Evolutionary conservation across 2,329 filamentous ascomycete species (phyloP).

Genomic region (Plectosphaerella sp.): DNA sequence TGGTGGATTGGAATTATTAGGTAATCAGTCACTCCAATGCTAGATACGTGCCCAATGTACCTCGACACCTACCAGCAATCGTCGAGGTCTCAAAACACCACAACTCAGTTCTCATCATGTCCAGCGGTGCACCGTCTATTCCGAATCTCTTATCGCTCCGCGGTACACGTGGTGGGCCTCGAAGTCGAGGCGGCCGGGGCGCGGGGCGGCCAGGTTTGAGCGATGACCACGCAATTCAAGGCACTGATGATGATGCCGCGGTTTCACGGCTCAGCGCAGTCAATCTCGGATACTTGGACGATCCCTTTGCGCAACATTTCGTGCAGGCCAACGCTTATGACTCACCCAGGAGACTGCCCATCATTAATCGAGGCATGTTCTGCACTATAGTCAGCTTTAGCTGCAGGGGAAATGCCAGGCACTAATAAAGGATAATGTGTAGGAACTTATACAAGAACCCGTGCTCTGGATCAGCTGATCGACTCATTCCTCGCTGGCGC

Average conservation of each 20-base stretch:
- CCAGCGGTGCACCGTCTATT: slow-evolving; percentile 58
- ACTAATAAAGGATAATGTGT: slow-evolving; percentile 3
- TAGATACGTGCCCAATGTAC: too few relatives aligned
- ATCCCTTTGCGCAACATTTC: slow-evolving; percentile 72
- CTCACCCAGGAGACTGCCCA: slow-evolving; percentile 66
- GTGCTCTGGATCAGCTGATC: slow-evolving; percentile 75
- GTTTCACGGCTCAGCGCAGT: slow-evolving; percentile 87
- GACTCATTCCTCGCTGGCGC: slow-evolving; percentile 46
- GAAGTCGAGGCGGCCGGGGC: slow-evolving; percentile 28
- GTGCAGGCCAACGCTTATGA: slow-evolving; percentile 44
- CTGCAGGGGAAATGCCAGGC: slow-evolving; percentile 5
- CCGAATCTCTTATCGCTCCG: slow-evolving; percentile 68
- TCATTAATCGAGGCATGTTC: slow-evolving; percentile 82
- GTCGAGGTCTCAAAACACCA: too few relatives aligned
- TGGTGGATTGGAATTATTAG: too few relatives aligned
- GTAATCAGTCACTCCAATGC: too few relatives aligned
- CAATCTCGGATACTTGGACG: slow-evolving; percentile 75
- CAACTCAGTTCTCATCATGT: slow-evolving; percentile 43
- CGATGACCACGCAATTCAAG: slow-evolving; percentile 75
- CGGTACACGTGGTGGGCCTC: slow-evolving; percentile 33
- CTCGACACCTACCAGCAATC: too few relatives aligned
- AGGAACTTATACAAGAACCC: slow-evolving; percentile 92
- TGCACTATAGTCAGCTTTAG: not conserved
- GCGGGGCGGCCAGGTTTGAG: slow-evolving; percentile 22
- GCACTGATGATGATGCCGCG: slow-evolving; percentile 88